phyloP scores from a whole-genome alignment of 1,284 basidiomycete species.

The Cryptococcus jaspeensis region DNA sequence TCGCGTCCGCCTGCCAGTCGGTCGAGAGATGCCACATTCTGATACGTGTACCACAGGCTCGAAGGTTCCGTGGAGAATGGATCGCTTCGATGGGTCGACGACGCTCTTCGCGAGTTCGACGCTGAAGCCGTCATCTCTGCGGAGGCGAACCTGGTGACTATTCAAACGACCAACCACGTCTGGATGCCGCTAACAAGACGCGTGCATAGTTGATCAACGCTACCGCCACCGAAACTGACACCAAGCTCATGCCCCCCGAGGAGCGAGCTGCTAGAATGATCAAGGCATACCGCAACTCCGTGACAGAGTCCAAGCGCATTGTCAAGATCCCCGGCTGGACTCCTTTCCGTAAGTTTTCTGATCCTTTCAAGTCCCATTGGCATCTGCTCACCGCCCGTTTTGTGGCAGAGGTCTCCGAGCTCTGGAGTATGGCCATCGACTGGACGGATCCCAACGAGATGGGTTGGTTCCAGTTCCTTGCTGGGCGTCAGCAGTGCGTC shows the following conservation, averaged over 20 bases:
- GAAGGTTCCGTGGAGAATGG: constrained; percentile 10
- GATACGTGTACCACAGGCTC: not conserved
- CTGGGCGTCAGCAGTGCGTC: constrained; percentile 3
- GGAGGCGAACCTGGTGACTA: not conserved
- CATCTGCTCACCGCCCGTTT: not conserved
- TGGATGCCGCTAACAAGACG: too few species aligned
- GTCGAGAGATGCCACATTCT: too few species aligned
- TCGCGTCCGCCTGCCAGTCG: too few species aligned
- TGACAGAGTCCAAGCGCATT: constrained; percentile 7
- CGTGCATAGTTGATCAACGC: too few species aligned
- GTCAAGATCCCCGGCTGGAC: constrained; percentile 14
- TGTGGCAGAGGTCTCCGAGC: constrained; percentile 21
- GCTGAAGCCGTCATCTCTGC: not conserved
- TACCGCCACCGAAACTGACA: too few species aligned
- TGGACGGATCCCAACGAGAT: constrained; percentile 5
- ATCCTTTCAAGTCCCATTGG: not conserved
- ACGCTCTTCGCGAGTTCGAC: not conserved
- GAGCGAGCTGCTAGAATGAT: not conserved
- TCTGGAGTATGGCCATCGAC: constrained; percentile 11
- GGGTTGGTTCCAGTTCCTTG: constrained; percentile 9
- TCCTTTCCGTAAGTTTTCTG: constrained; percentile 18
- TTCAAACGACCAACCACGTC: not conserved
- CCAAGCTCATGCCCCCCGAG: not conserved
- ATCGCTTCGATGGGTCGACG: constrained; percentile 11
- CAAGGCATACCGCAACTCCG: constrained; percentile 6